Conservation (phyloP, 257 asterid species). For the Solanum chilense region DNA sequence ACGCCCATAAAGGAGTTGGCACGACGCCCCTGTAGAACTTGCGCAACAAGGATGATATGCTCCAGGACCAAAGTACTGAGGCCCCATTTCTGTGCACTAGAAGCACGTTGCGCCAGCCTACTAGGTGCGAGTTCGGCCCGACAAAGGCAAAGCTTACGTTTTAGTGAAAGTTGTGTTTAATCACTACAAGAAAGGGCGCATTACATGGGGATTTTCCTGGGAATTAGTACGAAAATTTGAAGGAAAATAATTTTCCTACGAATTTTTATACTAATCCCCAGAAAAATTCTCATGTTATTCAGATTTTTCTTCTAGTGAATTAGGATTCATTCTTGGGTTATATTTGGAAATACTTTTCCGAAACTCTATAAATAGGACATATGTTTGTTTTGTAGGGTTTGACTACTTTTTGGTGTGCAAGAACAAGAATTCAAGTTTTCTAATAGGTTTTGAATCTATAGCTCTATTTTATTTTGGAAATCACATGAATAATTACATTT, state of each 20-base stretch:
- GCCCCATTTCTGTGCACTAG: neutral
- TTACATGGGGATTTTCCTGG: too few relatives aligned
- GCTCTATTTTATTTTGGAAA: neutral
- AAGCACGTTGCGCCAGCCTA: rapidly evolving
- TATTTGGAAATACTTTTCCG: neutral
- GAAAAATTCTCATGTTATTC: too few relatives aligned
- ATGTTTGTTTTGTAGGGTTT: neutral
- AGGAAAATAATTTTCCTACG: too few relatives aligned
- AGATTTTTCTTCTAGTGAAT: too few relatives aligned
- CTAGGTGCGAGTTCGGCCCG: neutral
- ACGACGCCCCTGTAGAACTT: neutral
- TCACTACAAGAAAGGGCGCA: too few relatives aligned
- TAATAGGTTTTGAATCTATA: neutral
- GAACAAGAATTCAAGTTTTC: neutral
- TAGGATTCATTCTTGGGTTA: neutral
- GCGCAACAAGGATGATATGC: neutral
- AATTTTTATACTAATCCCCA: too few relatives aligned
- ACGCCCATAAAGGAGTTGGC: neutral
- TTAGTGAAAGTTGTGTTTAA: too few relatives aligned
- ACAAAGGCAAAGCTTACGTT: neutral
- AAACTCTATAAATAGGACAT: neutral
- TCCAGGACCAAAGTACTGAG: neutral
- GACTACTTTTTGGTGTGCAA: neutral
- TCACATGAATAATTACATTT: neutral
- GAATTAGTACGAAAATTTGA: too few relatives aligned